Evolutionary conservation across 352 stramenopile genomes (phyloP).

Genomic region (Lagenidium sp.): DNA sequence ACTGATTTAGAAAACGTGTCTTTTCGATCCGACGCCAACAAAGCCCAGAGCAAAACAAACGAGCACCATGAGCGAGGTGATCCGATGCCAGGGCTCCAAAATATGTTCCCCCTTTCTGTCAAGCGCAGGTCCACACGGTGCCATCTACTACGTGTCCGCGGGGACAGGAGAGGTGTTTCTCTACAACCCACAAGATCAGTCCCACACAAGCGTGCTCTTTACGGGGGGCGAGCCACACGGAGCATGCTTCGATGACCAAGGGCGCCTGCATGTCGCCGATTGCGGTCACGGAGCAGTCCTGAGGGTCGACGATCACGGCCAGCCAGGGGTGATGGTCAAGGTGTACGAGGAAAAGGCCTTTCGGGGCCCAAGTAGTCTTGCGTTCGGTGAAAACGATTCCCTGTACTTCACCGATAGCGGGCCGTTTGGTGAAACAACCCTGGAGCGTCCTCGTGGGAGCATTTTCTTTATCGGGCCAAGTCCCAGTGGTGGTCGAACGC

Average conservation of each 20-base stretch:
- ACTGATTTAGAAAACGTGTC: no score
- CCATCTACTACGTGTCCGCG: constrained; percentile 67
- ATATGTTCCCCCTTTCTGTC: constrained; percentile 67
- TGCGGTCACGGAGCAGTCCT: constrained; percentile 63
- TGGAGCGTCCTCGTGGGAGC: constrained; percentile 69
- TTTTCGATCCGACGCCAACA: no score
- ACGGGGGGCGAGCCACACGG: constrained; percentile 62
- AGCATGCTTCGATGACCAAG: constrained; percentile 49
- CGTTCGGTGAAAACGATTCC: constrained; percentile 40
- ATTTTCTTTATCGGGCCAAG: constrained; percentile 66
- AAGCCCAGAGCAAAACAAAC: no score
- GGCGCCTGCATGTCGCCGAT: constrained; percentile 61
- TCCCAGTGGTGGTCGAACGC: constrained; percentile 56
- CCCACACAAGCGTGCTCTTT: constrained; percentile 44
- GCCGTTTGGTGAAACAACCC: constrained; percentile 73
- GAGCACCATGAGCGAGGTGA: constrained; percentile 13
- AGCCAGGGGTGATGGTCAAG: constrained; percentile 71
- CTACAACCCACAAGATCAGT: constrained; percentile 14
- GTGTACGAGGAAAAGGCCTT: constrained; percentile 78
- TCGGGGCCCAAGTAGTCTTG: constrained; percentile 54
- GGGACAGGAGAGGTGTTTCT: constrained; percentile 59
- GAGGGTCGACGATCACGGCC: constrained; percentile 40
- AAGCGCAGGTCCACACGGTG: constrained; percentile 7
- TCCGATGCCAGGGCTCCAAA: constrained; percentile 54
- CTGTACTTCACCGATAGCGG: constrained; percentile 86